A percentile compares a stretch with the other conserved stretches of the same genome.
Evolutionary conservation across 306 rosid genomes (phyloP).

Genomic region (Erythrophleum fordii): DNA sequence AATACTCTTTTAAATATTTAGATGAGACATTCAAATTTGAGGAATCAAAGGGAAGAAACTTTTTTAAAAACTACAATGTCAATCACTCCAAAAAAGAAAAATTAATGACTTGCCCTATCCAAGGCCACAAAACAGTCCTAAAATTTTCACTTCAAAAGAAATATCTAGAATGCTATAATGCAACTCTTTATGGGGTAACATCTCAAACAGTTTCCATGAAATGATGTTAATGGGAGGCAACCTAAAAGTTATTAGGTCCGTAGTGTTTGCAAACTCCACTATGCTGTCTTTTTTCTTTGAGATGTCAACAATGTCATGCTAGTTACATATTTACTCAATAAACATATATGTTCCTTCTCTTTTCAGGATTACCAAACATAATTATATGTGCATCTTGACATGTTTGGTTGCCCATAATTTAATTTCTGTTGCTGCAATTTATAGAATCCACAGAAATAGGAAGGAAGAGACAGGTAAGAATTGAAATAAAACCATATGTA

Average conservation of each 20-base stretch:
- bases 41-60: no score
- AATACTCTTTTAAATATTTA: neutral
- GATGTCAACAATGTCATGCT: slow-evolving; percentile 49
- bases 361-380: neutral
- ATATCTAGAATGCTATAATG: slow-evolving; percentile 20
- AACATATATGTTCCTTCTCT: neutral
- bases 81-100: no score
- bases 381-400: neutral
- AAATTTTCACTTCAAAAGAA: slow-evolving; percentile 32
- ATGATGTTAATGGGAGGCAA: slow-evolving; percentile 64
- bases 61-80: no score
- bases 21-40: neutral
- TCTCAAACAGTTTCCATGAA: slow-evolving; percentile 37
- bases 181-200: slow-evolving; percentile 21
- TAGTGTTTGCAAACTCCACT: slow-evolving; percentile 46
- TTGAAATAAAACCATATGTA: no score
- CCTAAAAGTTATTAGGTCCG: slow-evolving; percentile 30
- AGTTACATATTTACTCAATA: neutral
- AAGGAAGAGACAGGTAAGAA: no score
- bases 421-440: neutral
- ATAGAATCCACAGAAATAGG: no score
- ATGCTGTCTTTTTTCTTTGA: neutral
- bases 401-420: neutral
- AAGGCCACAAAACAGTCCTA: slow-evolving; percentile 26
- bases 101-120: neutral